Base-by-base conservation (phyloP, 805 yeast species). In the Yarrowia porcina region DNA sequence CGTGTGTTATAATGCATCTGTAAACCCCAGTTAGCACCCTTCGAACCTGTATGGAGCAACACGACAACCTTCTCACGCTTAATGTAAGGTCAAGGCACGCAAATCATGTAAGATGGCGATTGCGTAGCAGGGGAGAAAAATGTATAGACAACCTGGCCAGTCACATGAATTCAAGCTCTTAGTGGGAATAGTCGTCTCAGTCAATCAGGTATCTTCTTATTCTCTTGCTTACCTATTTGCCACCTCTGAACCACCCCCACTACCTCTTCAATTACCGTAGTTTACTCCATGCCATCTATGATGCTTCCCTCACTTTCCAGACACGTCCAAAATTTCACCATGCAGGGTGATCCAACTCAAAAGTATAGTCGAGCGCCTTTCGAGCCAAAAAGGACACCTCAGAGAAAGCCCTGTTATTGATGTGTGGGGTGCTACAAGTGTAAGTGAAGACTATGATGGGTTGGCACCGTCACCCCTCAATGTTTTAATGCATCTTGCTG, bases 281-380 rank as follows among this genome's bases (percentile, higher is more conserved):
- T n/a, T n/a, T n/a, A n/a, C n/a, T n/a, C n/a, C n/a, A n/a, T n/a
- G n/a, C n/a, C n/a, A n/a, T n/a, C n/a, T n/a, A n/a, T n/a, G 30
- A 25, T 52, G 33, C 44, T 36, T 52, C 44, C 44, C 33, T 36
- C 44, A 35, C 33, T 36, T 36, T 52, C 44, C 42, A 52, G 30
- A 52, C 59, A 36, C 59, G 59, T 52, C 59, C 44, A 17, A 35
- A 50, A 52, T 36, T 35, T 52, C 56, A 52, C 32, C 44, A 52
- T 52, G 59, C 59, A 52, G 59, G 59, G 59, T 35, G 59, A 52
- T 35, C 59, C 32, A 52, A 36, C 59, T 52, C 59, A 52, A 52
- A 52, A 52, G 59, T n/a, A 13, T 47, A 32, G 8, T 21, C 39
- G 39, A 32, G 56, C 38, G 56, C 52, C 52, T 45, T 25, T 45